Base-by-base conservation (phyloP, 1,284 basidiomycete genomes). In the Mrakiaceae sp. region DNA sequence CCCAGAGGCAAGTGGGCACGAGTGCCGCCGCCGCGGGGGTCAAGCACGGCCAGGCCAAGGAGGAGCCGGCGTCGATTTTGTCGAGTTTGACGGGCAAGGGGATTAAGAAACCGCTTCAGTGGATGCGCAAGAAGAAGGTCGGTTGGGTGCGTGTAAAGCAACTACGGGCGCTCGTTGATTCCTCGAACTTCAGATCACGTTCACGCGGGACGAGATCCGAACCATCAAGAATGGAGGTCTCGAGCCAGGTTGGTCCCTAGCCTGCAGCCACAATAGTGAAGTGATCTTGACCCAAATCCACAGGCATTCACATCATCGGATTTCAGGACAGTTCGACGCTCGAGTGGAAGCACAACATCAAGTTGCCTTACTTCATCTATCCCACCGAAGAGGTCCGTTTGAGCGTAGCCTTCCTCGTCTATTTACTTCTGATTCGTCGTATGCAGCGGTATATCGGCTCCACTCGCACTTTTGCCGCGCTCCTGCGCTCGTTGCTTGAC, bases 331-430 rank as follows among this genome's bases (percentile, higher is more conserved):
- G 81, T n/a, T 74, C 77, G 4, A 81, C 87, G 66, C 80, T 98
- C 0, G 76, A 77, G 0, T 87, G 92, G 69, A 86, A 92, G 74
- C 90, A 96, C 73, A 95, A 95, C 69, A 78, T 96, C 71, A 95
- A 92, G 72, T 92, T 96, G 75, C 85, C 91, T 0, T 78, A 84
- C 62, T 98, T 98, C 72, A 84, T 98, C 67, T 92, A 93, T 74
- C 96, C 95, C 0, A 87, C 95, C 70, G 95, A 98, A 73, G 78
- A 83, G 74, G 90, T 90, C 67, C 66, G 81, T 27, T 27, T 46
- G 9, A 16, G 9, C 8, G 7, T 44, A 4, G n/a, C 64, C 11
- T 3, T 10, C 48, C 2, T 14, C 39, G 16, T 14, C 42, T 63
- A 60, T 5, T 27, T 60, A 40, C 2, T n/a, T 14, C 53, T 42